A percentile compares a stretch with the other conserved stretches of the same genome.
phyloP scores from a whole-genome alignment of 495 filamentous ascomycete genomes.

The Saxophila tyrrhenica region DNA sequence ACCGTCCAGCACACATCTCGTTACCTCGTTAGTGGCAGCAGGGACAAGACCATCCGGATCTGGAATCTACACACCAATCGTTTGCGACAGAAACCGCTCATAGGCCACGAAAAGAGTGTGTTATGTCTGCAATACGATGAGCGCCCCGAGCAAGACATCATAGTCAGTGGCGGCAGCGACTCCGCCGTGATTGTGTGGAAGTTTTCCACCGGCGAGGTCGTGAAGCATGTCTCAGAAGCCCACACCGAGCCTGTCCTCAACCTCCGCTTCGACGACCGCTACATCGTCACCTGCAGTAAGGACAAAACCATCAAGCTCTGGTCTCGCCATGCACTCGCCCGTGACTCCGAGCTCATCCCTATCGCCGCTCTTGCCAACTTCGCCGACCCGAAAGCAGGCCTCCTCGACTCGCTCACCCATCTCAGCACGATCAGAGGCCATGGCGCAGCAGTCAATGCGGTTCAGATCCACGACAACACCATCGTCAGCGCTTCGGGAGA shows the following conservation, averaged over 20 bases:
- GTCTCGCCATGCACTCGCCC: conserved; percentile 59
- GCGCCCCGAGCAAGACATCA: conserved; percentile 75
- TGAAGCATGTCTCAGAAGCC: conserved; percentile 61
- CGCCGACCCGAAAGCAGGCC: conserved; percentile 9
- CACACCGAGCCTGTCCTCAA: conserved; percentile 92
- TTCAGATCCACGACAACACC: conserved; percentile 75
- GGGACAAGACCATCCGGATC: conserved; percentile 76
- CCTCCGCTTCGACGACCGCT: conserved; percentile 80
- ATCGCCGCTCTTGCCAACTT: conserved; percentile 51
- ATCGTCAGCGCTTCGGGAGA: conserved; percentile 94
- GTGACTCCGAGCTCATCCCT: conserved; percentile 39
- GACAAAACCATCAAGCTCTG: conserved; percentile 94
- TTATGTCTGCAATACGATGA: conserved; percentile 95
- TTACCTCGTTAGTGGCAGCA: conserved; percentile 85
- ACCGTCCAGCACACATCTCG: conserved; percentile 77
- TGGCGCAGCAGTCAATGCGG: conserved; percentile 86
- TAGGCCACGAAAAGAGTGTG: conserved; percentile 74
- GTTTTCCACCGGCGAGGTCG: conserved; percentile 75
- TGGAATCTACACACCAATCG: conserved; percentile 82
- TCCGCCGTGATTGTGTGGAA: conserved; percentile 80
- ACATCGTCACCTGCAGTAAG: conserved; percentile 92
- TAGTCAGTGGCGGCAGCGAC: conserved; percentile 90
- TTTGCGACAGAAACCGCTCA: conserved; percentile 56
- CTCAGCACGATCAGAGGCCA: conserved; percentile 61
- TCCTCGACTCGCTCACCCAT: conserved; percentile 51